These are phyloP conservation scores for Alternaria infectoria DNA, from an alignment of 2,329 filamentous ascomycete genomes.

Conservation along the genomic window DNA sequence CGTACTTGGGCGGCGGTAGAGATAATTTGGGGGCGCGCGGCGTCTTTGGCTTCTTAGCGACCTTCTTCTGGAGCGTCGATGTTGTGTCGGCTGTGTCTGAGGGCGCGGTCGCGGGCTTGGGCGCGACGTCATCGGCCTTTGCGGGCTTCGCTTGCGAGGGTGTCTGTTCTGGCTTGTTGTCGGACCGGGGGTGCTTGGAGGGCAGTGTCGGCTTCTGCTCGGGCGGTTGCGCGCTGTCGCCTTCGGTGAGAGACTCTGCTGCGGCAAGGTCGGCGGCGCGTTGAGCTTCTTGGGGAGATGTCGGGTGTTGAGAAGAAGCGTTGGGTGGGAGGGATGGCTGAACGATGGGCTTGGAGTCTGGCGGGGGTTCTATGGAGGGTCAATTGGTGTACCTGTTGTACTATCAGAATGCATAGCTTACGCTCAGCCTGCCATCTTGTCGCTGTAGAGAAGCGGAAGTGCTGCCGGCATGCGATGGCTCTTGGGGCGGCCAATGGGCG, in stretches of 20 bases:
- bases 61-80: conserved; percentile 11
- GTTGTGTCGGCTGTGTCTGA: conserved; percentile 8
- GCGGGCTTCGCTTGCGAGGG: conserved; percentile 11
- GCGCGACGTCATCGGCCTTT: not conserved
- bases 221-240: conserved; percentile 38
- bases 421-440: conserved; percentile 34
- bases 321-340: conserved; percentile 22
- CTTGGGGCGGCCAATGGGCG: conserved; percentile 49
- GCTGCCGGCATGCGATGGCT: conserved; percentile 44
- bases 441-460: conserved; percentile 51
- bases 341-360: conserved; percentile 38
- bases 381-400: not conserved
- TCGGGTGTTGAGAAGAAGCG: conserved; percentile 33
- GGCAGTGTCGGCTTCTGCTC: conserved; percentile 30
- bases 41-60: conserved; percentile 4
- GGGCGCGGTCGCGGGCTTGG: not conserved
- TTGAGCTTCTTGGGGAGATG: conserved; percentile 38
- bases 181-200: conserved; percentile 17
- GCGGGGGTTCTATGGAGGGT: conserved; percentile 16
- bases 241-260: conserved; percentile 43
- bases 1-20: conserved; percentile 61
- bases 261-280: conserved; percentile 42
- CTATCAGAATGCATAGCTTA: conserved; percentile 15
- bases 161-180: conserved; percentile 4
- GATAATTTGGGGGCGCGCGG: conserved; percentile 7